Conservation (phyloP, 495 filamentous ascomycete species). For the Tuber indicum region DNA sequence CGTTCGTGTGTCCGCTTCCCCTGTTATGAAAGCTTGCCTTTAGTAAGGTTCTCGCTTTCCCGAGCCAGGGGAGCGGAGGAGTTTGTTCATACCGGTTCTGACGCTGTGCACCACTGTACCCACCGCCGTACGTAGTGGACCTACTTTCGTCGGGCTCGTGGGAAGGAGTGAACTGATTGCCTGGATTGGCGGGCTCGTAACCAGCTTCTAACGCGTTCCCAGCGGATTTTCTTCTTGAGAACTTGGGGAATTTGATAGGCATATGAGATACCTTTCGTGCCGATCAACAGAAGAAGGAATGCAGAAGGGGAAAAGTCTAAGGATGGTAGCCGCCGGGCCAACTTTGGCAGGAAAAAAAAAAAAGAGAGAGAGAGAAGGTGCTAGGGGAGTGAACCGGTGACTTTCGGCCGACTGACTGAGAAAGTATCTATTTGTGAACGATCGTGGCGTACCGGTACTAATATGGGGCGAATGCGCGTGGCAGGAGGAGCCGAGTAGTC, state of each 20-base stretch:
- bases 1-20: slow-evolving; percentile 36
- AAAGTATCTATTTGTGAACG: slow-evolving; percentile 30
- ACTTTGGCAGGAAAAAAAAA: slow-evolving; percentile 34
- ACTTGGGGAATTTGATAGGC: slow-evolving; percentile 67
- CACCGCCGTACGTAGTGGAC: slow-evolving; percentile 29
- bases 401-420: slow-evolving; percentile 28
- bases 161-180: slow-evolving; percentile 23
- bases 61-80: slow-evolving; percentile 31
- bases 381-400: slow-evolving; percentile 18
- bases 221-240: slow-evolving; percentile 61
- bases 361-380: slow-evolving; percentile 5
- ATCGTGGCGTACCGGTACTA: slow-evolving; percentile 28
- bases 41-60: slow-evolving; percentile 32
- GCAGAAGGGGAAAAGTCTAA: slow-evolving; percentile 13
- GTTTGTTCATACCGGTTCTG: slow-evolving; percentile 40
- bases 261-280: slow-evolving; percentile 45
- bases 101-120: slow-evolving; percentile 31
- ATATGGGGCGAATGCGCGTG: slow-evolving; percentile 27
- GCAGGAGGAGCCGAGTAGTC: slow-evolving; percentile 30
- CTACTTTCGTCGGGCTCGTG: slow-evolving; percentile 26
- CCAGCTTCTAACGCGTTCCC: slow-evolving; percentile 56
- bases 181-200: slow-evolving; percentile 42
- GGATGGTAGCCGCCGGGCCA: slow-evolving; percentile 11
- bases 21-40: slow-evolving; percentile 20
- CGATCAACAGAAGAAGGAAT: slow-evolving; percentile 20